Evolutionary conservation across 768 basidiomycete species (phyloP).

Genomic region (Ramaria sp.): DNA sequence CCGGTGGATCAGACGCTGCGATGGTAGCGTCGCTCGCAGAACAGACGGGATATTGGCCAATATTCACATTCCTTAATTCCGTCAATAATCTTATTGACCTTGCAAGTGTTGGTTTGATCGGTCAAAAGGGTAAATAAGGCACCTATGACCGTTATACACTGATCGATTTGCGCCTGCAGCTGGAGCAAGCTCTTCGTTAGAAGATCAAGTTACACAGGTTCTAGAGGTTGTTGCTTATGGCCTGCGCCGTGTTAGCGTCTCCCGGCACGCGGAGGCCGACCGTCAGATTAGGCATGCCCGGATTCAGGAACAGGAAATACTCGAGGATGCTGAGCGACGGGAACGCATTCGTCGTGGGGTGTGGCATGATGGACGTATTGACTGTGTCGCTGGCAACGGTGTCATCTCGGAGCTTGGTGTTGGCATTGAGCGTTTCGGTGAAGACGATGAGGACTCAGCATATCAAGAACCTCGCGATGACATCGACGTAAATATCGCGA

Average conservation of each 20-base stretch:
- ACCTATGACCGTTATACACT: neutral
- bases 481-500: conserved; percentile 13
- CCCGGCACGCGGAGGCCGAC: conserved; percentile 36
- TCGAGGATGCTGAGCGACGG: conserved; percentile 19
- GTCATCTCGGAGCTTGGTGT: conserved; percentile 78
- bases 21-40: conserved; percentile 58
- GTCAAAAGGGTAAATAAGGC: conserved; percentile 62
- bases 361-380: conserved; percentile 83
- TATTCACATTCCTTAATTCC: conserved; percentile 78
- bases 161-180: conserved; percentile 34
- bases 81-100: conserved; percentile 79
- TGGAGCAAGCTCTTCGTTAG: conserved; percentile 68
- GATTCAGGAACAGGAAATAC: conserved; percentile 24
- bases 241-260: conserved; percentile 50
- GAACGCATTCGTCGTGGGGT: conserved; percentile 48
- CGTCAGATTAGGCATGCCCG: conserved; percentile 28
- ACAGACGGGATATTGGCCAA: conserved; percentile 84
- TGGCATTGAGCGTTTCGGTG: conserved; percentile 55
- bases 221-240: conserved; percentile 68
- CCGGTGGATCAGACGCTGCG: conserved; percentile 55
- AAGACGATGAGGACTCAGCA: conserved; percentile 21
- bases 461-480: neutral
- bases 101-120: conserved; percentile 89
- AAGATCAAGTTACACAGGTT: conserved; percentile 77
- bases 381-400: conserved; percentile 79